Evolutionary conservation across 148 eudicot genomes (phyloP).

Genomic region (Euryodendron excelsum): DNA sequence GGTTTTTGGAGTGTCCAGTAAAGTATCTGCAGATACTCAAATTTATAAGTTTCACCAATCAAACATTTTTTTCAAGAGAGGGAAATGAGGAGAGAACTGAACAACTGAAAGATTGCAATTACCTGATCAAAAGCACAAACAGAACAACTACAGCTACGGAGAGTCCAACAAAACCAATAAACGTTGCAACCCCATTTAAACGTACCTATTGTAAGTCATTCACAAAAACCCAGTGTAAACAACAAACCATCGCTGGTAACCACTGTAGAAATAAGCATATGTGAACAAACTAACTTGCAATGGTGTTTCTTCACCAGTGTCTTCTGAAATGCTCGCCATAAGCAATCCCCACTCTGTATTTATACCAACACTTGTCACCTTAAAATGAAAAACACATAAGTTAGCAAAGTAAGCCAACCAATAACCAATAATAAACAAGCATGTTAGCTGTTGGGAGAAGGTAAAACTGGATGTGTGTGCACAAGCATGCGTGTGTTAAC

Average conservation of each 20-base stretch:
- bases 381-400: slow-evolving; percentile 4
- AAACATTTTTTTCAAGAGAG: neutral
- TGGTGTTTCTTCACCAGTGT: slow-evolving; percentile 98
- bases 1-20: slow-evolving; percentile 53
- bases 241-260: neutral
- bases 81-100: neutral
- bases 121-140: slow-evolving; percentile 68
- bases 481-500: too few relatives aligned
- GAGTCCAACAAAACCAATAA: slow-evolving; percentile 82
- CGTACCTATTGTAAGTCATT: slow-evolving; percentile 55
- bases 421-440: neutral
- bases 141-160: slow-evolving; percentile 69
- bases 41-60: neutral
- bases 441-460: neutral
- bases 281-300: slow-evolving; percentile 58
- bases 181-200: slow-evolving; percentile 90
- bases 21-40: slow-evolving; percentile 51
- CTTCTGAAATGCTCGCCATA: slow-evolving; percentile 98
- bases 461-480: neutral
- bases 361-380: slow-evolving; percentile 96
- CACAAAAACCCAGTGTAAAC: neutral
- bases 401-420: slow-evolving; percentile 1
- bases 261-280: neutral
- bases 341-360: slow-evolving; percentile 98
- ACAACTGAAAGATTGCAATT: neutral